Conservation (phyloP, 78 protist genomes). For the Dictyostelium discoideum region dicty_2.7 NC_007089.4:2997001-2997500, state of each 20-base stretch:
- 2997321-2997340: constrained; percentile 24
- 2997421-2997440: constrained; percentile 60
- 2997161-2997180: constrained; percentile 48
- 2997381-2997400: not conserved
- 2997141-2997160: not conserved
- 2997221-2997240: constrained; percentile 66
- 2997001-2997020: constrained; percentile 5
- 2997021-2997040: constrained; percentile 66
- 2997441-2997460: not conserved
- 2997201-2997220: constrained; percentile 64
- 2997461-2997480: not conserved
- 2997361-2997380: constrained; percentile 5
- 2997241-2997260: constrained; percentile 40
- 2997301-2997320: constrained; percentile 1
- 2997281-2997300: not conserved
- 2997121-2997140: not conserved
- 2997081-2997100: constrained; percentile 57
- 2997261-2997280: not conserved
- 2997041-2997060: constrained; percentile 46
- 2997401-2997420: constrained; percentile 50
- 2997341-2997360: constrained; percentile 50
- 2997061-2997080: constrained; percentile 36
- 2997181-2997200: constrained; percentile 29
- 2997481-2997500: too few relatives aligned
- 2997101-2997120: constrained; percentile 39